Evolutionary conservation across 2,329 filamentous ascomycete genomes (phyloP).

Genomic region (Akanthomyces uredinophilus): DNA sequence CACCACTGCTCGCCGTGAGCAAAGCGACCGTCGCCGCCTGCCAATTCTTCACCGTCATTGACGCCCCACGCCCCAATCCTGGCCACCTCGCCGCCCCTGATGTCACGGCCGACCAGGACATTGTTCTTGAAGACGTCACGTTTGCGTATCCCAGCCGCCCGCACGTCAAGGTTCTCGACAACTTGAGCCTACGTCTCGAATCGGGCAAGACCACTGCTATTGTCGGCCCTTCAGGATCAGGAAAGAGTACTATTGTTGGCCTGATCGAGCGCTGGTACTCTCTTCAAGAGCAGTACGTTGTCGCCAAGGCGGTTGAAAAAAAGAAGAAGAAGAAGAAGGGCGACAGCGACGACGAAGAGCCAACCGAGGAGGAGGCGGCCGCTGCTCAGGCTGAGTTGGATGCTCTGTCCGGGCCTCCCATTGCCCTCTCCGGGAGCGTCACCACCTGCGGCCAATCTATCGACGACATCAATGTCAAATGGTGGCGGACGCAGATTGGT

Average conservation of each 20-base stretch:
- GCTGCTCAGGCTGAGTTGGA: conserved; percentile 21
- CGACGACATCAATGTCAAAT: conserved; percentile 56
- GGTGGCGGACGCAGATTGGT: conserved; percentile 57
- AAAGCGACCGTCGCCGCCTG: conserved; percentile 54
- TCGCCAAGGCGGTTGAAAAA: conserved; percentile 35
- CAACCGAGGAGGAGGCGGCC: conserved; percentile 26
- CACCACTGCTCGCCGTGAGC: conserved; percentile 52
- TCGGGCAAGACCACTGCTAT: conserved; percentile 67
- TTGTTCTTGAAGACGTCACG: conserved; percentile 55
- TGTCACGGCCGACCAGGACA: conserved; percentile 34
- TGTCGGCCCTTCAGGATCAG: conserved; percentile 66
- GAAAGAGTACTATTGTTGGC: conserved; percentile 70
- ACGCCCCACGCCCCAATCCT: conserved; percentile 36
- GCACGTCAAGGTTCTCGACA: conserved; percentile 58
- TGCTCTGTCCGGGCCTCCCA: conserved; percentile 35
- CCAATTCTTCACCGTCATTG: conserved; percentile 53
- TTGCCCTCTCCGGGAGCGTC: conserved; percentile 44
- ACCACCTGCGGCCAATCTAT: conserved; percentile 49
- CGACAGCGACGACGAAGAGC: conserved; percentile 22
- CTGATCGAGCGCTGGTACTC: conserved; percentile 70
- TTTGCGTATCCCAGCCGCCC: conserved; percentile 68
- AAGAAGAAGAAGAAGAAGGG: conserved; percentile 30
- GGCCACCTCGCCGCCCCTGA: conserved; percentile 33
- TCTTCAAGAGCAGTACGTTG: conserved; percentile 47
- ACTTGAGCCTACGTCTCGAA: conserved; percentile 52